phyloP scores from a whole-genome alignment of 306 rosid genomes.

The Cucumis sativus region Cucumber_9930_V3 NC_026657.2:5141001-5141500 shows the following conservation, averaged over 20 bases:
- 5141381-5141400: not conserved
- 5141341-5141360: too few species aligned
- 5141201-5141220: not conserved
- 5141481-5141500: too few species aligned
- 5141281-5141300: conserved; percentile 80
- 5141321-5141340: too few species aligned
- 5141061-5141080: too few species aligned
- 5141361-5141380: not conserved
- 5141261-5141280: conserved; percentile 85
- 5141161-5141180: too few species aligned
- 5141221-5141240: conserved; percentile 15
- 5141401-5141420: not conserved
- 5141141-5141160: too few species aligned
- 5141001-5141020: too few species aligned
- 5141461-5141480: not conserved
- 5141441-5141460: not conserved
- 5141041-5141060: too few species aligned
- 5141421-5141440: not conserved
- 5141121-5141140: too few species aligned
- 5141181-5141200: not conserved
- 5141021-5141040: too few species aligned
- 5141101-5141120: too few species aligned
- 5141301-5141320: conserved; percentile 58
- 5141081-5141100: too few species aligned
- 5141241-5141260: conserved; percentile 78